Conservation (phyloP, 495 filamentous ascomycete genomes). For the Chaetomidium leptoderma region DNA sequence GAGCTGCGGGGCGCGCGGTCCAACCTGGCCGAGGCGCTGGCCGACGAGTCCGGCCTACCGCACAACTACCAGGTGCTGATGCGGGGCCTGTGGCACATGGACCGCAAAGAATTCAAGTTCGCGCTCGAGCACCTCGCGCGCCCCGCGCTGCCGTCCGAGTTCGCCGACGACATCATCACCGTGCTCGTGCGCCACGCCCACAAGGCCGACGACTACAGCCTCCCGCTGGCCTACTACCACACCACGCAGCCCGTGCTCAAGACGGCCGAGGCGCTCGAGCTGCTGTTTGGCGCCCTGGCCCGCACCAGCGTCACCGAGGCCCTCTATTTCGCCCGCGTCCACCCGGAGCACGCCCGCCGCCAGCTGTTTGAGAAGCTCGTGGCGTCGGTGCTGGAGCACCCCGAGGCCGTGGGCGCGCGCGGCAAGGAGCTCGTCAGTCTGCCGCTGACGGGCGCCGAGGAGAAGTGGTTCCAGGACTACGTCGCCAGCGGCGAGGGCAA, state of each 20-base stretch:
- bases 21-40: slow-evolving; percentile 52
- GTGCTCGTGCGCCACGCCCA: slow-evolving; percentile 61
- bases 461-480: slow-evolving; percentile 65
- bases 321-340: slow-evolving; percentile 64
- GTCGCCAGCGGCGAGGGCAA: slow-evolving; percentile 59
- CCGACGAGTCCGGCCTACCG: slow-evolving; percentile 49
- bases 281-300: slow-evolving; percentile 63
- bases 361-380: slow-evolving; percentile 64
- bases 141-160: slow-evolving; percentile 70
- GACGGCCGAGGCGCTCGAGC: slow-evolving; percentile 52
- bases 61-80: slow-evolving; percentile 70
- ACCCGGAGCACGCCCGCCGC: slow-evolving; percentile 56
- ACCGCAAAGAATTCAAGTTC: slow-evolving; percentile 63
- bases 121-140: slow-evolving; percentile 70
- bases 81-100: slow-evolving; percentile 76
- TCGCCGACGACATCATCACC: slow-evolving; percentile 73
- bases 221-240: slow-evolving; percentile 73
- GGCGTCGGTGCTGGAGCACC: slow-evolving; percentile 53
- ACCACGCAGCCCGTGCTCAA: slow-evolving; percentile 62
- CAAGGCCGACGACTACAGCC: slow-evolving; percentile 55
- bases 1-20: slow-evolving; percentile 39
- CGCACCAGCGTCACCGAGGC: slow-evolving; percentile 65
- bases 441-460: slow-evolving; percentile 63
- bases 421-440: slow-evolving; percentile 67
- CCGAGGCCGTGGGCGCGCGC: slow-evolving; percentile 39